Evolutionary conservation across 768 basidiomycete genomes (phyloP).

Genomic region (Leccinellum rugosiceps): DNA sequence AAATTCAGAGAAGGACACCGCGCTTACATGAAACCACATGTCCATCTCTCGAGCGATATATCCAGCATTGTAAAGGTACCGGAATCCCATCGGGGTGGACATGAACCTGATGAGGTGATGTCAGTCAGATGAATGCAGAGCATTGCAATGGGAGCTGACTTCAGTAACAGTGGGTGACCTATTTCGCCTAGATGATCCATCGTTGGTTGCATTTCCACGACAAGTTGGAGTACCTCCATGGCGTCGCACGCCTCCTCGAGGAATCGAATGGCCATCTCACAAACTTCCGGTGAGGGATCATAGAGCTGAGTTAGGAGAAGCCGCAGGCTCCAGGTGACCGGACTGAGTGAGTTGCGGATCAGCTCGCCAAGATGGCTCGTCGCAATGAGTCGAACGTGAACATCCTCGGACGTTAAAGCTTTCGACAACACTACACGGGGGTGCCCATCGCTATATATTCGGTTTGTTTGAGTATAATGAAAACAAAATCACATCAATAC

Average conservation of each 20-base stretch:
- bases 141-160: slow-evolving; percentile 46
- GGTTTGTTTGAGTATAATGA: slow-evolving; percentile 1
- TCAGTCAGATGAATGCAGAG: neutral
- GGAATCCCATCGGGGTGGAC: slow-evolving; percentile 90
- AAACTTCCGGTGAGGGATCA: slow-evolving; percentile 87
- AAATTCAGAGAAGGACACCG: neutral
- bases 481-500: slow-evolving; percentile 25
- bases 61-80: slow-evolving; percentile 84
- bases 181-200: slow-evolving; percentile 94
- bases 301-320: slow-evolving; percentile 94
- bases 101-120: slow-evolving; percentile 63
- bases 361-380: slow-evolving; percentile 84
- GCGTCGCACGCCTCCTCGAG: slow-evolving; percentile 79
- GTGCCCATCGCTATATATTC: slow-evolving; percentile 78
- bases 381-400: slow-evolving; percentile 84
- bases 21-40: slow-evolving; percentile 86
- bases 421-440: slow-evolving; percentile 91
- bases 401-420: slow-evolving; percentile 90
- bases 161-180: slow-evolving; percentile 82
- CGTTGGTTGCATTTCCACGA: slow-evolving; percentile 92
- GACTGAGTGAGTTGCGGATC: slow-evolving; percentile 58
- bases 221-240: slow-evolving; percentile 77
- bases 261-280: slow-evolving; percentile 84
- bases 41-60: slow-evolving; percentile 97
- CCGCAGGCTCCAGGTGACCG: slow-evolving; percentile 85